These are phyloP conservation scores for Juglanconis oblonga DNA, from an alignment of 2,329 filamentous ascomycete genomes.

Conservation along the genomic window DNA sequence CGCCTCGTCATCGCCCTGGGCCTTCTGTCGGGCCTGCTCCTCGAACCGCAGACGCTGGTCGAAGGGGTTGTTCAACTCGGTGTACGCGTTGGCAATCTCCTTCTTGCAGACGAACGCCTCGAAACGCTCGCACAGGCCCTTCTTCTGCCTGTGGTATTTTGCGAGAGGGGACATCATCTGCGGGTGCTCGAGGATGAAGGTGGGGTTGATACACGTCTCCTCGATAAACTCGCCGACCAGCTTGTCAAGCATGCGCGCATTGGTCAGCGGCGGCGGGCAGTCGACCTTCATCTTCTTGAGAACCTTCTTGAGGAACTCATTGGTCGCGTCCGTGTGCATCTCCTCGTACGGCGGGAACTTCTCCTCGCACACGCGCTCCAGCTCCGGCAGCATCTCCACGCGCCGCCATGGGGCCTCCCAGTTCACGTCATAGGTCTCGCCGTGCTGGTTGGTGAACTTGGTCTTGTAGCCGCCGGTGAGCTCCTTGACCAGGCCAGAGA, in stretches of 20 bases:
- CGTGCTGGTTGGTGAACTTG: conserved; percentile 79
- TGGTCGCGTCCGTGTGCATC: conserved; percentile 85
- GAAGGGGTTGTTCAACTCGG: conserved; percentile 92
- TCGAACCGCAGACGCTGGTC: conserved; percentile 90
- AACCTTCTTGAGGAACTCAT: conserved; percentile 79
- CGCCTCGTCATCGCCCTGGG: conserved; percentile 93
- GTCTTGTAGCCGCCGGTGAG: conserved; percentile 84
- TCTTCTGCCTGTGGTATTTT: conserved; percentile 82
- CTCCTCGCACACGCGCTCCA: conserved; percentile 86
- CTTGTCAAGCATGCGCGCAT: conserved; percentile 94
- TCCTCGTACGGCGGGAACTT: conserved; percentile 90
- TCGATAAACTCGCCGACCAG: conserved; percentile 93
- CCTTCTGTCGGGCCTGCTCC: conserved; percentile 95
- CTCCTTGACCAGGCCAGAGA: conserved; percentile 84
- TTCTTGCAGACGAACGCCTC: conserved; percentile 97
- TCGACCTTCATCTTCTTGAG: conserved; percentile 89
- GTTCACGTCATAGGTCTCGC: conserved; percentile 87
- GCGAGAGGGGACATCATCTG: conserved; percentile 93
- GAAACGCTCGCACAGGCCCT: conserved; percentile 92
- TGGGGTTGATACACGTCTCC: conserved; percentile 89
- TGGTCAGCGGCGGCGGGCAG: conserved; percentile 86
- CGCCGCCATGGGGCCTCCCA: conserved; percentile 94
- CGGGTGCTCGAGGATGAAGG: conserved; percentile 77
- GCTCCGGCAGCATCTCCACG: conserved; percentile 91
- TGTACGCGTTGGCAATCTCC: conserved; percentile 84